Percentiles rank a stretch among this genome's conserved stretches.
These are phyloP conservation scores for Microcos paniculata DNA, from an alignment of 345 rosid species.

Conservation along the genomic window DNA sequence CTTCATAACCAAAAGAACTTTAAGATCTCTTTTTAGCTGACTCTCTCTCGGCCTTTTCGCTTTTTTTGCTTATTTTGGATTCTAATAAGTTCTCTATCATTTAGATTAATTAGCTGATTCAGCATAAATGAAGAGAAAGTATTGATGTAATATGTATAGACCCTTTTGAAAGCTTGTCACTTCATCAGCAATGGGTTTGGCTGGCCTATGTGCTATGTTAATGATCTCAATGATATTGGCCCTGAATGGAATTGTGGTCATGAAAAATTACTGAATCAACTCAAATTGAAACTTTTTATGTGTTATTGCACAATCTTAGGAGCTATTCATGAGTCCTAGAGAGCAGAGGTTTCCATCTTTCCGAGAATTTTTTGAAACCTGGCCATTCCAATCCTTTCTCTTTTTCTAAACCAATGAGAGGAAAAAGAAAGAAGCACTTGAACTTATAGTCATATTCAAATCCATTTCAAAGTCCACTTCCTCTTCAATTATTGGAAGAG, in stretches of 20 bases:
- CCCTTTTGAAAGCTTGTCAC: no score
- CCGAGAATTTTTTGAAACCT: no score
- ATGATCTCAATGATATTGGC: neutral
- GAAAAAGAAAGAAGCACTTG: neutral
- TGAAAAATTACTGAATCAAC: neutral
- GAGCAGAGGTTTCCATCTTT: neutral
- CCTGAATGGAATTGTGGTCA: neutral
- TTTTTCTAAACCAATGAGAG: neutral
- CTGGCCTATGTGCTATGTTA: no score
- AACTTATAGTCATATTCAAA: neutral
- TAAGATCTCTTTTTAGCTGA: no score
- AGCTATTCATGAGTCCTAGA: neutral
- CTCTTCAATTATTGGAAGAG: slow-evolving; percentile 16
- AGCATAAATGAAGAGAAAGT: no score
- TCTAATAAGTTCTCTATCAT: no score
- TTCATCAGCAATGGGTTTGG: neutral
- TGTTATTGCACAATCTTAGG: no score
- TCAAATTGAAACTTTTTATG: neutral
- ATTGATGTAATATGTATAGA: no score
- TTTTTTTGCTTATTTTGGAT: no score
- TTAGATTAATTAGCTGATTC: no score
- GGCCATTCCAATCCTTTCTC: neutral
- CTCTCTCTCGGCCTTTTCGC: no score
- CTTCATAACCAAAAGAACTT: no score
- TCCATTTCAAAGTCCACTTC: slow-evolving; percentile 11